phyloP scores from a whole-genome alignment of 306 rosid species.

The Herpetospermum pedunculosum region DNA sequence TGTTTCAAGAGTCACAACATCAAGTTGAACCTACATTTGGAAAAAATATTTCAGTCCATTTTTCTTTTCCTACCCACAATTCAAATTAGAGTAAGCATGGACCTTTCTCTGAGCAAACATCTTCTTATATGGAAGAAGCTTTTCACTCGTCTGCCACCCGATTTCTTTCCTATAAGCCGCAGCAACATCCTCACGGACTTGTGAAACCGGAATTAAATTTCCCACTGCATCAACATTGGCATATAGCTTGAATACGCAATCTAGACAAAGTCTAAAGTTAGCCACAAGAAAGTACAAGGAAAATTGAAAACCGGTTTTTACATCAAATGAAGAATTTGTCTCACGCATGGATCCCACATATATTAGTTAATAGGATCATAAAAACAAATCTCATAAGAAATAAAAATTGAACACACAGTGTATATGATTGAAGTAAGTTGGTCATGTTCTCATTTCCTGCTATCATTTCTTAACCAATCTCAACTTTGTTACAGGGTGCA shows the following conservation, averaged over 20 bases:
- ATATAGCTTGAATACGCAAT: conserved; percentile 9
- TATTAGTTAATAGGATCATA: not conserved
- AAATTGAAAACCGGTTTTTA: not conserved
- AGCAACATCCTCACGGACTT: conserved; percentile 43
- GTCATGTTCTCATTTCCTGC: not conserved
- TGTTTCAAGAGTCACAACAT: conserved; percentile 59
- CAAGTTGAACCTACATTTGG: conserved; percentile 59
- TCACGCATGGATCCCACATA: not conserved
- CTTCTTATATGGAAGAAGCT: conserved; percentile 66
- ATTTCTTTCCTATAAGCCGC: conserved; percentile 58
- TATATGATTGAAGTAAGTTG: not conserved
- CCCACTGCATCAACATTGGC: conserved; percentile 51
- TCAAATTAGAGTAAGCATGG: conserved; percentile 15
- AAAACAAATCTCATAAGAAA: not conserved
- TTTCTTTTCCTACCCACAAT: conserved; percentile 10
- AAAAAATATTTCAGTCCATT: not conserved
- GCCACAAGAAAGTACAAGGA: not conserved
- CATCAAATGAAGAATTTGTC: not conserved
- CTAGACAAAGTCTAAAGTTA: not conserved
- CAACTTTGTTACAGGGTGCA: not conserved
- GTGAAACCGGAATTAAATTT: conserved; percentile 53
- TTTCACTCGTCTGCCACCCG: conserved; percentile 43
- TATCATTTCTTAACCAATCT: not conserved
- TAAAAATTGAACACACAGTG: not conserved
- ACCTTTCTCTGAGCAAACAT: conserved; percentile 74